Evolutionary conservation across 2,329 filamentous ascomycete species (phyloP).

Genomic region (Anthostomella pinea): DNA sequence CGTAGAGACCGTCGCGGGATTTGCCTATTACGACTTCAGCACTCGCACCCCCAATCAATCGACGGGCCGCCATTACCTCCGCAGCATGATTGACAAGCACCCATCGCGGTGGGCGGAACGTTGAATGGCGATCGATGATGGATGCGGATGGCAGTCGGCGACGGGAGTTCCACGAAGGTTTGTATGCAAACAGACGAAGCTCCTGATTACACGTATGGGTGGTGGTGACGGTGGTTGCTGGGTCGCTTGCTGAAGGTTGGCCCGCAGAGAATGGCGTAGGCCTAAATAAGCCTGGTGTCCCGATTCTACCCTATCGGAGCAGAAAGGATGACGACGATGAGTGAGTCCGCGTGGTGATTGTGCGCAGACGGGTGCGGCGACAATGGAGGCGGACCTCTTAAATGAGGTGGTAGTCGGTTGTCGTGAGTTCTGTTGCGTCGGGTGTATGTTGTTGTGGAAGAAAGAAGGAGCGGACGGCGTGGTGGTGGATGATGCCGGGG

Average conservation of each 20-base stretch:
- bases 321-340: slow-evolving; percentile 17
- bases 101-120: slow-evolving; percentile 26
- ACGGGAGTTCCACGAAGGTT: not conserved
- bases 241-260: too few species aligned
- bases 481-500: too few species aligned
- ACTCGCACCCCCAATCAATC: slow-evolving; percentile 8
- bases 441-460: not conserved
- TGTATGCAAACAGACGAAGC: not conserved
- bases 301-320: too few species aligned
- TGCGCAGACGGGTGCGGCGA: slow-evolving; percentile 15
- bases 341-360: slow-evolving; percentile 8
- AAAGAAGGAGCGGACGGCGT: not conserved
- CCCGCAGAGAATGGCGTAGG: slow-evolving; percentile 8
- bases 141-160: not conserved
- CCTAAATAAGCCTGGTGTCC: too few species aligned
- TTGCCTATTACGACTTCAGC: slow-evolving; percentile 54
- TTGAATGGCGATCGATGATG: slow-evolving; percentile 9
- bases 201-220: not conserved
- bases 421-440: not conserved
- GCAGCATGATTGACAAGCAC: slow-evolving; percentile 36
- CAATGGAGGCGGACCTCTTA: slow-evolving; percentile 12
- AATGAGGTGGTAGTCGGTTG: too few species aligned
- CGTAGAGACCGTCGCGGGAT: slow-evolving; percentile 77
- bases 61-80: slow-evolving; percentile 28
- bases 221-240: slow-evolving; percentile 7